Conservation (phyloP, 2,329 filamentous ascomycete genomes). For the Talaromyces pinophilus region DNA sequence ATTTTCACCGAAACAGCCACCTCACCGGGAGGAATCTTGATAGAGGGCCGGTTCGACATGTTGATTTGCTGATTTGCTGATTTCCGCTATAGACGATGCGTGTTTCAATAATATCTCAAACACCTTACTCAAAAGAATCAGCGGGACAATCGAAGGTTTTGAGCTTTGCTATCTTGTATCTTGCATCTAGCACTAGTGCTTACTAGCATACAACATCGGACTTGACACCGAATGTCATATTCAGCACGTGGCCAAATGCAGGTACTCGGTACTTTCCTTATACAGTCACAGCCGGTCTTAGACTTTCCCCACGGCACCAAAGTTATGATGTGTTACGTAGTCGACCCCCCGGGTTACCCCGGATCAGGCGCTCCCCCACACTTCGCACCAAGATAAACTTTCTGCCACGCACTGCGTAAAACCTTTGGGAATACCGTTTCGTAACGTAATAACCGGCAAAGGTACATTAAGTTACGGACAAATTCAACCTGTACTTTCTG, state of each 20-base stretch:
- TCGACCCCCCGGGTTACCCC: background rate
- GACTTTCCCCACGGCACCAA: background rate
- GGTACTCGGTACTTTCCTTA: background rate
- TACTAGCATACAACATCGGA: background rate
- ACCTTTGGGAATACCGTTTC: background rate
- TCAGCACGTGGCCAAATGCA: background rate
- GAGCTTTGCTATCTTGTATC: background rate
- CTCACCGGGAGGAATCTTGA: background rate
- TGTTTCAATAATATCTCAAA: background rate
- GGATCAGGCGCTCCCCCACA: background rate
- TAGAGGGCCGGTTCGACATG: background rate
- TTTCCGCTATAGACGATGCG: background rate
- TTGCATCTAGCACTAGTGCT: background rate
- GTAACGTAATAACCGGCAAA: background rate
- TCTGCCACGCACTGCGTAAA: background rate
- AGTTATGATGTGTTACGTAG: background rate
- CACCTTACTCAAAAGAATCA: background rate
- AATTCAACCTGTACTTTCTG: background rate
- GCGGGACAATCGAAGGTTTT: background rate
- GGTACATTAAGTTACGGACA: background rate
- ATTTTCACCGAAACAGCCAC: conserved; percentile 22
- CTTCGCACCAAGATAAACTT: background rate
- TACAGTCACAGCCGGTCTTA: background rate
- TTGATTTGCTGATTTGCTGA: background rate
- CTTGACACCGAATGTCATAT: background rate